A percentile compares a stretch with the other conserved stretches of the same genome.
These are phyloP conservation scores for Lactarius quietus DNA, from an alignment of 768 basidiomycete species.

Conservation along the genomic window DNA sequence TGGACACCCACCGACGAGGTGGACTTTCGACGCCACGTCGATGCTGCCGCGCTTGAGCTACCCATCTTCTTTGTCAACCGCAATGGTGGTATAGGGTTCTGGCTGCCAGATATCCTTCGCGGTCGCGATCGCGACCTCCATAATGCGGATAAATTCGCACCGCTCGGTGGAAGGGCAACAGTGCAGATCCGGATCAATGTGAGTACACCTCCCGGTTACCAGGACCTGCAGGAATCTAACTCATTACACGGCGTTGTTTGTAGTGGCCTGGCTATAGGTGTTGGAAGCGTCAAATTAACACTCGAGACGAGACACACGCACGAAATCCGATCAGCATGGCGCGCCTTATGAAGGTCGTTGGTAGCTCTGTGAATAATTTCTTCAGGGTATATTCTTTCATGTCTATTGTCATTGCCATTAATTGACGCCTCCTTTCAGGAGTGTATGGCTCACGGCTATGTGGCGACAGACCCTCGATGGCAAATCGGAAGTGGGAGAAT, in stretches of 20 bases:
- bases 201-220: not conserved
- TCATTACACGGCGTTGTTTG: not conserved
- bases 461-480: not conserved
- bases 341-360: slow-evolving; percentile 4
- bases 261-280: slow-evolving; percentile 19
- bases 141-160: not conserved
- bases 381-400: slow-evolving; percentile 1
- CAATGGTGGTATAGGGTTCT: slow-evolving; percentile 2
- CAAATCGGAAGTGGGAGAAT: slow-evolving; percentile 14
- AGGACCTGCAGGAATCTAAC: not conserved
- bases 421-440: not conserved
- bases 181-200: slow-evolving; percentile 13
- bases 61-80: slow-evolving; percentile 22
- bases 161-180: not conserved
- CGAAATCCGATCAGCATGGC: slow-evolving; percentile 7
- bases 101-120: not conserved
- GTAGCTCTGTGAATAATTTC: slow-evolving; percentile 12
- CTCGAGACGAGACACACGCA: slow-evolving; percentile 6
- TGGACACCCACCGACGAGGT: slow-evolving; percentile 4
- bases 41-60: not conserved
- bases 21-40: slow-evolving; percentile 13
- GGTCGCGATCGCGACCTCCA: not conserved
- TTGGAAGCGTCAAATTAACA: slow-evolving; percentile 13
- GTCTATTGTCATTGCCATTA: not conserved
- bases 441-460: not conserved